Evolutionary conservation across 108 stramenopile species (phyloP).

Genomic region (Nitzschia sp.): DNA sequence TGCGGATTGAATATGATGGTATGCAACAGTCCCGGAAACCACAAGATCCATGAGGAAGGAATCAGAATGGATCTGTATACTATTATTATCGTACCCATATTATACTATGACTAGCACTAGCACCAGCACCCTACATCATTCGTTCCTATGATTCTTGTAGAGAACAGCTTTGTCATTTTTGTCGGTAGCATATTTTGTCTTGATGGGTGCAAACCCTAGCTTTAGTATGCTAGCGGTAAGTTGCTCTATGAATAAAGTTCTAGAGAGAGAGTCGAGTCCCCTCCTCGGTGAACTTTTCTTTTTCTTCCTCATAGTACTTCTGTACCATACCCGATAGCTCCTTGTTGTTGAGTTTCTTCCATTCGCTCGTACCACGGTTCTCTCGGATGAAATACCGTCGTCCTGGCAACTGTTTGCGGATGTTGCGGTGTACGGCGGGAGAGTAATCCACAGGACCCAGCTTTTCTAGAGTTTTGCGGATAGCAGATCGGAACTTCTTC

Average conservation of each 20-base stretch:
- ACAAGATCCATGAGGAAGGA: background rate
- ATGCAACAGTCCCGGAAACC: background rate
- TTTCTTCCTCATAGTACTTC: slow-evolving; percentile 4
- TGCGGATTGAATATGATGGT: background rate
- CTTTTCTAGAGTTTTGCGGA: slow-evolving; percentile 16
- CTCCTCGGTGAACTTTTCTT: background rate
- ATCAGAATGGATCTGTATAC: too few species aligned
- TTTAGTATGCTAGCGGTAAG: too few species aligned
- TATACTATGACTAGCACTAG: too few species aligned
- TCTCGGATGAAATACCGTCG: slow-evolving; percentile 22
- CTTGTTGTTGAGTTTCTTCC: slow-evolving; percentile 16
- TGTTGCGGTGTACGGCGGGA: slow-evolving; percentile 20
- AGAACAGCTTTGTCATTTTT: too few species aligned
- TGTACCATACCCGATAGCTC: slow-evolving; percentile 17
- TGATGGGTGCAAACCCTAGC: too few species aligned
- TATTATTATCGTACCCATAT: too few species aligned
- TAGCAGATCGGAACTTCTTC: slow-evolving; percentile 10
- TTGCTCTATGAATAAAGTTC: too few species aligned
- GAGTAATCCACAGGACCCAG: slow-evolving; percentile 16
- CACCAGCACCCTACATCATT: too few species aligned
- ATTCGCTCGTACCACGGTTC: slow-evolving; percentile 5
- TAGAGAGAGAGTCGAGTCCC: too few species aligned
- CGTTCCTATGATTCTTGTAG: too few species aligned
- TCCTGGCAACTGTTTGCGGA: slow-evolving; percentile 26
- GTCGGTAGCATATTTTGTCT: too few species aligned